A percentile compares a stretch with the other conserved stretches of the same genome.
These are phyloP conservation scores for Pleoardoris graminearum DNA, from an alignment of 2,329 filamentous ascomycete genomes.

Conservation along the genomic window DNA sequence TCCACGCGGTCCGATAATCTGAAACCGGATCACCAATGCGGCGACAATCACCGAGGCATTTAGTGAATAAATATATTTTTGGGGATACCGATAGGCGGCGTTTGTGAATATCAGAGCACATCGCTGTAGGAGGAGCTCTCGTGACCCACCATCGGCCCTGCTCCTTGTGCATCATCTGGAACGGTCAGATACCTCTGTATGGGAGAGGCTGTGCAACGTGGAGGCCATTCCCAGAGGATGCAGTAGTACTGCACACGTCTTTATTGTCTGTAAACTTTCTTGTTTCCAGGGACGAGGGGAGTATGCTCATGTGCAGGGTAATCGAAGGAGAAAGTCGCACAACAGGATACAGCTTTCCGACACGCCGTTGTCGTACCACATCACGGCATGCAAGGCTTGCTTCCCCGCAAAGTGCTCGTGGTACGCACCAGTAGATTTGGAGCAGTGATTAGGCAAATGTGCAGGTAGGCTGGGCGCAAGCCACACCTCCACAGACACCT, in stretches of 20 bases:
- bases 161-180: not conserved
- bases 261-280: not conserved
- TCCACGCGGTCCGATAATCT: not conserved
- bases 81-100: conserved; percentile 3
- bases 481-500: not conserved
- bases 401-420: not conserved
- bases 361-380: not conserved
- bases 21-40: not conserved
- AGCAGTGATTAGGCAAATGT: not conserved
- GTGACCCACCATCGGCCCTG: not conserved
- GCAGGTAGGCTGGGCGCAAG: not conserved
- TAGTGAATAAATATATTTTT: not conserved
- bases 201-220: not conserved
- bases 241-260: not conserved
- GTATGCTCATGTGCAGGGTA: not conserved
- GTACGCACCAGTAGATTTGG: not conserved
- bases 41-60: not conserved
- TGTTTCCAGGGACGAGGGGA: not conserved
- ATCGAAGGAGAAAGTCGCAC: not conserved
- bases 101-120: conserved; percentile 1
- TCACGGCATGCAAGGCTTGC: not conserved
- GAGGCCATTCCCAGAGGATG: not conserved
- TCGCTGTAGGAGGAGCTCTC: not conserved
- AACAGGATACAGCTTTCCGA: not conserved
- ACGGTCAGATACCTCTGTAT: not conserved